A percentile compares a stretch with the other conserved stretches of the same genome.
Conservation (phyloP, 495 filamentous ascomycete genomes). For the Aspergillus heteromorphus region DNA sequence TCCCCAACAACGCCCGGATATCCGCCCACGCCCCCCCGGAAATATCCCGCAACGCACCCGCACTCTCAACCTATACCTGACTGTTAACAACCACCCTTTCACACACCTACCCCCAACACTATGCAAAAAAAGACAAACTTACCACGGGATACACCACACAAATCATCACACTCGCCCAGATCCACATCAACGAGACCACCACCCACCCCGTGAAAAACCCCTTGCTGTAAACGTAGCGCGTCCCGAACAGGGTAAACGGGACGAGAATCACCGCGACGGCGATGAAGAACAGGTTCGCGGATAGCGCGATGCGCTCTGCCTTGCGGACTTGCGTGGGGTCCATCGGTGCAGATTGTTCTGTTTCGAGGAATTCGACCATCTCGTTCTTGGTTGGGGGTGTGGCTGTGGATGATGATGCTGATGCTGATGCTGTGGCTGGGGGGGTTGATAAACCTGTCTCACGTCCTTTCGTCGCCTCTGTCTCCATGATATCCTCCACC, state of each 20-base stretch:
- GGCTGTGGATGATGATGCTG: neutral
- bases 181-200: conserved; percentile 41
- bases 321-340: conserved; percentile 29
- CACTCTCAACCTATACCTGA: conserved; percentile 25
- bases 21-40: conserved; percentile 19
- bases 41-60: conserved; percentile 25
- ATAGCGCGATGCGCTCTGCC: conserved; percentile 21
- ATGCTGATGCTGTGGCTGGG: neutral
- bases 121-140: conserved; percentile 5
- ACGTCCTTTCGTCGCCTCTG: neutral
- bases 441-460: neutral
- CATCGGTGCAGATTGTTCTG: conserved; percentile 33
- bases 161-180: conserved; percentile 34
- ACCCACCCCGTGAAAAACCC: conserved; percentile 40
- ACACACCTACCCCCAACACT: neutral
- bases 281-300: conserved; percentile 27
- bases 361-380: conserved; percentile 35
- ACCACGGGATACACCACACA: conserved; percentile 40
- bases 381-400: conserved; percentile 19
- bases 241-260: conserved; percentile 38
- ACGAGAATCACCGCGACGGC: conserved; percentile 31
- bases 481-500: neutral
- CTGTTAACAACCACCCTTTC: neutral
- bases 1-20: conserved; percentile 11
- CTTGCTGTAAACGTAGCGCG: conserved; percentile 29